Conservation (phyloP, 345 rosid species). For the Cardiospermum halicacabum region DNA sequence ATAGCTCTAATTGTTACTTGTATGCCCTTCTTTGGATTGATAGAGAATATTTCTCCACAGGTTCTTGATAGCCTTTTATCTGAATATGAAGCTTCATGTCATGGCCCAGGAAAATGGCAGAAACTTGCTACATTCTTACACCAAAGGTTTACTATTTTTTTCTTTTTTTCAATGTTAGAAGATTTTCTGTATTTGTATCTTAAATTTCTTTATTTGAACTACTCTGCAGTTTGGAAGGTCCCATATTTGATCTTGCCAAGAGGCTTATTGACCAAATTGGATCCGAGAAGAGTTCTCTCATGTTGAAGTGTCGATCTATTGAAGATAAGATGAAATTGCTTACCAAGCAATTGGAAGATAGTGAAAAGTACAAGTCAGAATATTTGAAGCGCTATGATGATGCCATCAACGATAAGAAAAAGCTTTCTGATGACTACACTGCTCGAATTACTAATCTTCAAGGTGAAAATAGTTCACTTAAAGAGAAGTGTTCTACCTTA, state of each 20-base stretch:
- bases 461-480: constrained; percentile 68
- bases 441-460: constrained; percentile 70
- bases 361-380: constrained; percentile 74
- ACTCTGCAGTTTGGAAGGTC: constrained; percentile 78
- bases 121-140: constrained; percentile 79
- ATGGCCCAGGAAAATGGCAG: constrained; percentile 94
- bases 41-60: constrained; percentile 35
- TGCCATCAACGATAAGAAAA: constrained; percentile 89
- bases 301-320: constrained; percentile 70
- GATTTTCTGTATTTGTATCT: constrained; percentile 1
- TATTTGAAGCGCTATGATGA: constrained; percentile 90
- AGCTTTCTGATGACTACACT: constrained; percentile 73
- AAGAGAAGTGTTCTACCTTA: constrained; percentile 77
- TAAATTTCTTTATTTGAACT: constrained; percentile 4
- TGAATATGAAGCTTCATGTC: constrained; percentile 70
- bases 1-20: neutral
- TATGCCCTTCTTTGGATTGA: neutral
- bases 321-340: constrained; percentile 79
- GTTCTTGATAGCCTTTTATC: constrained; percentile 73
- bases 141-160: constrained; percentile 55
- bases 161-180: neutral
- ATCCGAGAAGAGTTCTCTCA: constrained; percentile 76
- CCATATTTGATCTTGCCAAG: constrained; percentile 71
- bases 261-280: constrained; percentile 75
- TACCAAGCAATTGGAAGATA: constrained; percentile 81